Evolutionary conservation across 2,329 filamentous ascomycete genomes (phyloP).

Genomic region (Penicillium sp.): DNA sequence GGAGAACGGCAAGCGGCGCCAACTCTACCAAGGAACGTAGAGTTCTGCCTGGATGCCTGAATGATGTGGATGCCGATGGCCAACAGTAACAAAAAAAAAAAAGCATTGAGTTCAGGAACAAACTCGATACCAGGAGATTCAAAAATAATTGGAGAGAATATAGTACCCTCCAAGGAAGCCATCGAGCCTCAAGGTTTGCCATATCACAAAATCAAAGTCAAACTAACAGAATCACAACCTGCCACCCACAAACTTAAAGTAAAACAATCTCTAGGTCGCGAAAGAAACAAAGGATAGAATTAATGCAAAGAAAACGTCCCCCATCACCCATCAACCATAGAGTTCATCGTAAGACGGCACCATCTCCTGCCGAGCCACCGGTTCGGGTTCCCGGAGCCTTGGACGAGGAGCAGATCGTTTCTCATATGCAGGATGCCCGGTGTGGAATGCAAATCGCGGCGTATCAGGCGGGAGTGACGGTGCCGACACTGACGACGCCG

Average conservation of each 20-base stretch:
- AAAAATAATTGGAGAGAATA: neutral
- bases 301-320: neutral
- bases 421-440: constrained; percentile 20
- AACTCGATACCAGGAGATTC: neutral
- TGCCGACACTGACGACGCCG: constrained; percentile 28
- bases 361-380: constrained; percentile 29
- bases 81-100: neutral
- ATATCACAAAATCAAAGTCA: neutral
- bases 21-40: neutral
- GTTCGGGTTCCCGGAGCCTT: constrained; percentile 25
- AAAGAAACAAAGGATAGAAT: neutral
- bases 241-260: neutral
- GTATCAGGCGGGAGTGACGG: constrained; percentile 32
- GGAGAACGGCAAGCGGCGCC: neutral
- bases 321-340: constrained; percentile 33
- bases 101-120: neutral
- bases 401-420: constrained; percentile 23
- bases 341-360: constrained; percentile 45
- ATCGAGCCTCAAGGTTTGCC: neutral
- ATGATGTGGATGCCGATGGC: neutral
- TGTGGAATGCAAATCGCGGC: constrained; percentile 24
- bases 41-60: neutral
- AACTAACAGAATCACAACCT: neutral
- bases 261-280: neutral
- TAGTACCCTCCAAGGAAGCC: neutral